phyloP scores from a whole-genome alignment of 108 stramenopile species.

The Cyclotella cryptica region DNA sequence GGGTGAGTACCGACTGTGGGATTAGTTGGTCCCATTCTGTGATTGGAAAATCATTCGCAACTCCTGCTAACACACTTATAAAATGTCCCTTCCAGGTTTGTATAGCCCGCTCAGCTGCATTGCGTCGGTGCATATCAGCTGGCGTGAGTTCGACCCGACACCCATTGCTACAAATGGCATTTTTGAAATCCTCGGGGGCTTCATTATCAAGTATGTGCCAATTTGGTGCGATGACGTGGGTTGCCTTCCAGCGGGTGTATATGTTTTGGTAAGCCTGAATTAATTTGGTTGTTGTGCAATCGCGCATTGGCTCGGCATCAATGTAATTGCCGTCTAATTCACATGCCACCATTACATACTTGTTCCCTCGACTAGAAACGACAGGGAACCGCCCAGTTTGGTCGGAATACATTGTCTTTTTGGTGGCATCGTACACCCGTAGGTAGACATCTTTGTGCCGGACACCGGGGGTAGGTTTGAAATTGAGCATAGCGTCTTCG shows the following conservation, averaged over 20 bases:
- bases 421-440: background rate
- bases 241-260: background rate
- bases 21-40: conserved; percentile 44
- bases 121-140: conserved; percentile 46
- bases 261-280: conserved; percentile 11
- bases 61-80: background rate
- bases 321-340: no score
- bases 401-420: conserved; percentile 20
- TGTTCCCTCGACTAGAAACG: conserved; percentile 11
- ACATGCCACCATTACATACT: background rate
- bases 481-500: no score
- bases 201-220: background rate
- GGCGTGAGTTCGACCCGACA: conserved; percentile 39
- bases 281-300: background rate
- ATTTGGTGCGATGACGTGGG: background rate
- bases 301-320: conserved; percentile 22
- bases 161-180: background rate
- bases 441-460: background rate
- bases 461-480: no score
- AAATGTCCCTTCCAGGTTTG: conserved; percentile 54
- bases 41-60: conserved; percentile 8
- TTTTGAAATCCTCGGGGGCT: background rate
- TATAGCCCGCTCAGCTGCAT: conserved; percentile 60
- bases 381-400: conserved; percentile 12
- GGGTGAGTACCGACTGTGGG: conserved; percentile 44